Conservation (phyloP, 257 asterid genomes). For the Sherardia arvensis region DNA sequence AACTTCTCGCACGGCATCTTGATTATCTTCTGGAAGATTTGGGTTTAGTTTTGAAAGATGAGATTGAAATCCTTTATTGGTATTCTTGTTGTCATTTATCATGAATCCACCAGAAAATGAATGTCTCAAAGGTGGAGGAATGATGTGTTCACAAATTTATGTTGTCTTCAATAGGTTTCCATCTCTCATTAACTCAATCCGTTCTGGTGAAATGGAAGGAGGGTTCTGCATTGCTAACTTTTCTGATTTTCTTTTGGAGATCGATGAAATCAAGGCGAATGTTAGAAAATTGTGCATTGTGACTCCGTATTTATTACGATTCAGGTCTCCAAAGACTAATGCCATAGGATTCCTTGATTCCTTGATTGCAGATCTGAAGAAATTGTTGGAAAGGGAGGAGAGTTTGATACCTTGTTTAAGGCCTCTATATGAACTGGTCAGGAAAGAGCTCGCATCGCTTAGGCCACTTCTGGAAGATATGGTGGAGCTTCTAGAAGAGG, state of each 20-base stretch:
- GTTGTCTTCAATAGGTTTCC: neutral
- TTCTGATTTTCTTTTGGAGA: neutral
- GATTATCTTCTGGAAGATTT: neutral
- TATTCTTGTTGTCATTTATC: neutral
- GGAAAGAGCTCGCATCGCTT: neutral
- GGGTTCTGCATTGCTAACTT: neutral
- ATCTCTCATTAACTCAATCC: neutral
- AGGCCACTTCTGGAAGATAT: neutral
- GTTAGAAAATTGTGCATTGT: neutral
- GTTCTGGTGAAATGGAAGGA: neutral
- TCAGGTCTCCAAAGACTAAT: neutral
- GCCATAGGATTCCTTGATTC: neutral
- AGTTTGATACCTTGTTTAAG: neutral
- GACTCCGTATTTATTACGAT: neutral
- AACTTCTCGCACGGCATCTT: neutral
- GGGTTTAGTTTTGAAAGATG: neutral
- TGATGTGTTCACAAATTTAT: neutral
- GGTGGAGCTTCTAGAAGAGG: neutral
- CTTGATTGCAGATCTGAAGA: too few species aligned
- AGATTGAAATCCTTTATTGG: neutral
- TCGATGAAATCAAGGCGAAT: neutral
- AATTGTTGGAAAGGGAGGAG: neutral
- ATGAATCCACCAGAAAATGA: neutral
- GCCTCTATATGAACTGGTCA: neutral
- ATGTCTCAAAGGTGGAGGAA: neutral